Evolutionary conservation across 2,329 filamentous ascomycete genomes (phyloP), one percentile per base, ranked within the genome.

Genomic region (Clarireedia paspali): DNA sequence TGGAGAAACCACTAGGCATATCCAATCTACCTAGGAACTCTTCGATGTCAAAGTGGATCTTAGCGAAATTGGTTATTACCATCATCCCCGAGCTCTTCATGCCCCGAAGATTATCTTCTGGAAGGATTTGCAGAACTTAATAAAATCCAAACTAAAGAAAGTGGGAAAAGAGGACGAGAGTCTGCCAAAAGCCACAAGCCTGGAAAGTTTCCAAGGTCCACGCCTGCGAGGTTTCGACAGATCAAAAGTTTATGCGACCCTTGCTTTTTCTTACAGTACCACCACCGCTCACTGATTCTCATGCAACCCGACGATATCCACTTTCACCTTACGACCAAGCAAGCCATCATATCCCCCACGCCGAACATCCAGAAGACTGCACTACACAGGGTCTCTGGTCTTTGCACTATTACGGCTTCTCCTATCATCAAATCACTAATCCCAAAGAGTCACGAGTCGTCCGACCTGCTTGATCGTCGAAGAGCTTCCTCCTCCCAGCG

Each of bases 81-180:
- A 56, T 49, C 59, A 58, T 57, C 60, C 60, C 62, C 55, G 55
- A 52, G 42, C 53, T 60, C 47, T 62, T 65, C 56, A 62, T 63
- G 60, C 60, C 57, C 57, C 53, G 20, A 55, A 50, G 53, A 55
- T 55, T 55, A 24, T 55, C 46, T 55, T 55, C 53, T 55, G 53
- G 53, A 55, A 55, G 53, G 46, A 55, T 55, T 55, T 55, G 53
- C 53, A 38, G 46, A 55, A 55, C 46, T 50, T 55, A 55, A 55
- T 55, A 50, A 55, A 48, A 54, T 46, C 36, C 38, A 55, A 50
- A 50, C 36, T 34, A 55, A 34, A 45, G 46, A 50, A 42, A 55
- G 38, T 45, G 46, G 26, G 20, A 23, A 40, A 42, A 42, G 39
- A 42, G 39, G 20, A 42, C 15, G 39, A 34, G 9, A 34, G 30